Evolutionary conservation across 139 green algal genomes (phyloP), one percentile per base, ranked within the genome.

Genomic region (Chlorella sp.): DNA sequence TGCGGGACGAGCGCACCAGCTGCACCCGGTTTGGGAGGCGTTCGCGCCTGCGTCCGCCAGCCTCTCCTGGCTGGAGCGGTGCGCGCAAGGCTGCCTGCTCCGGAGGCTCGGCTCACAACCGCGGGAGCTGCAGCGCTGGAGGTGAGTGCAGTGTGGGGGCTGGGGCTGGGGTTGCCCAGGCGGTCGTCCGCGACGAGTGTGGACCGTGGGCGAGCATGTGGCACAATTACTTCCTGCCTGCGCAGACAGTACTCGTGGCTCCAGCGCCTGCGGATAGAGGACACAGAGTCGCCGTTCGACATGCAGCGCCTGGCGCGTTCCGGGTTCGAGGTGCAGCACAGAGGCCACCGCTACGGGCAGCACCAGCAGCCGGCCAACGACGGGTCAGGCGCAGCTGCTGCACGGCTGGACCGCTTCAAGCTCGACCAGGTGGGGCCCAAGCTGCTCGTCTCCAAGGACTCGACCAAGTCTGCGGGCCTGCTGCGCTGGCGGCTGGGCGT

Each of bases 381-480:
- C n/a, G n/a, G n/a, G n/a, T n/a, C n/a, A n/a, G n/a, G n/a, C n/a
- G n/a, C n/a, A n/a, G n/a, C n/a, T n/a, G n/a, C n/a, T n/a, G n/a
- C n/a, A n/a, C n/a, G 31, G 6, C 5, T 17, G 5, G 31, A 50
- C 29, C 17, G 31, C 68, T 80, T 91, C 49, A 84, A 72, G 33
- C 80, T 94, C 29, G 62, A 83, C 0, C 82, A 80, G 50, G 88
- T 91, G 60, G 89, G 88, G 1, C 89, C 89, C 26, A 91, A 91
- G 70, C 72, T 94, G 75, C 79, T 93, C 32, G 70, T 91, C 17
- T 91, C 84, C 17, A 76, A 87, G 33, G 14, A 75, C 17, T 88
- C 79, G 30, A 93, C 85, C 3, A 71, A 65, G 23, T 71, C 88
- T 30, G 70, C 83, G 33, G 71, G 72, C 5, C 27, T 89, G 27